Evolutionary conservation across 1,284 basidiomycete species (phyloP).

Genomic region (Trichosporon faecale): DNA sequence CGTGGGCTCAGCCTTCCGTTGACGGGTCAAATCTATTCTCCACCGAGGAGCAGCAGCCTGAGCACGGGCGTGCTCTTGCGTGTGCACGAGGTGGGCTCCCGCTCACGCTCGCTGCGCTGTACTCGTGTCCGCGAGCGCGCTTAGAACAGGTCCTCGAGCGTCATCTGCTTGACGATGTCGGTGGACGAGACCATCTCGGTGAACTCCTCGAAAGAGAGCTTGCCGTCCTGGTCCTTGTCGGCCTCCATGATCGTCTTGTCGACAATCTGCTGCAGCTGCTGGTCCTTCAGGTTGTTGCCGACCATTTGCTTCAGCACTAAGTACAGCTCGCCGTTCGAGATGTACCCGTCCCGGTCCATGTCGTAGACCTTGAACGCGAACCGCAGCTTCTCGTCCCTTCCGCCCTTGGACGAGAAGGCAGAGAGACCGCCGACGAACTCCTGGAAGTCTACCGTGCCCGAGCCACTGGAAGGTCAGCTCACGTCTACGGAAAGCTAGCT

Average conservation of each 20-base stretch:
- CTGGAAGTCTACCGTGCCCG: slow-evolving; percentile 97
- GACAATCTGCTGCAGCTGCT: slow-evolving; percentile 98
- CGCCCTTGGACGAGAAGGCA: slow-evolving; percentile 94
- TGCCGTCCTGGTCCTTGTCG: slow-evolving; percentile 94
- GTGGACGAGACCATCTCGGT: slow-evolving; percentile 95
- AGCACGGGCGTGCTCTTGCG: not conserved
- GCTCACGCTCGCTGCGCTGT: not conserved
- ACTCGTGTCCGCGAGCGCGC: not conserved
- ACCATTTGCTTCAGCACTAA: slow-evolving; percentile 99
- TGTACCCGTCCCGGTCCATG: slow-evolving; percentile 93
- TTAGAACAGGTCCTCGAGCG: slow-evolving; percentile 85
- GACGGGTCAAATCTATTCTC: not conserved
- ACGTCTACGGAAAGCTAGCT: not conserved
- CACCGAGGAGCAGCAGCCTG: not conserved
- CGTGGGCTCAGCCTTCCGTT: not conserved
- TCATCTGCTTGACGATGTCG: slow-evolving; percentile 74
- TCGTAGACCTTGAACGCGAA: slow-evolving; percentile 99
- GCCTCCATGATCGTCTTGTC: slow-evolving; percentile 99
- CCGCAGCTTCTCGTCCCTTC: slow-evolving; percentile 90
- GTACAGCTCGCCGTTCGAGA: slow-evolving; percentile 98
- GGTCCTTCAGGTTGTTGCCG: slow-evolving; percentile 97
- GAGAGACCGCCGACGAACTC: slow-evolving; percentile 97
- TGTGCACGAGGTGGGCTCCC: not conserved
- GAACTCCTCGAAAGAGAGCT: slow-evolving; percentile 95
- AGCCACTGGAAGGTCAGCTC: slow-evolving; percentile 62